Conservation (phyloP, 805 yeast species). For the Starmerella scarabaei region DNA sequence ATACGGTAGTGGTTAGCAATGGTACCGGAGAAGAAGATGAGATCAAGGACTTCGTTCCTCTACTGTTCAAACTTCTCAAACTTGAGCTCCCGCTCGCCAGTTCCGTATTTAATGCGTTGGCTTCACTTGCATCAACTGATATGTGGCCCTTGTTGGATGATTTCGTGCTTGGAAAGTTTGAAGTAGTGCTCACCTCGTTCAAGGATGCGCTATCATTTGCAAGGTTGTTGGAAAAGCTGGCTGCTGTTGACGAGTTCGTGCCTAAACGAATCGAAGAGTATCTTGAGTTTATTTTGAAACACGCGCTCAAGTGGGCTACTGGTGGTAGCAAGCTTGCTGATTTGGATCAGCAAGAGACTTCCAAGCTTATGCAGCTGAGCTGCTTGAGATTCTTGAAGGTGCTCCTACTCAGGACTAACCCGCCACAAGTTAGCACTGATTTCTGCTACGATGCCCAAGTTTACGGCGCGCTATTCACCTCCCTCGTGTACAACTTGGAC, state of each 20-base stretch:
- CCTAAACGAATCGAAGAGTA: slow-evolving; percentile 29
- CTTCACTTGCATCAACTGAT: slow-evolving; percentile 20
- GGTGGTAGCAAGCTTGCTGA: slow-evolving; percentile 26
- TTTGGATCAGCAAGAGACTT: slow-evolving; percentile 29
- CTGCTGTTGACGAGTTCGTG: background rate
- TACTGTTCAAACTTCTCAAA: slow-evolving; percentile 35
- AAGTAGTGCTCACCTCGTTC: slow-evolving; percentile 37
- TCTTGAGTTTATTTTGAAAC: slow-evolving; percentile 54
- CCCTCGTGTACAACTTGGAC: slow-evolving; percentile 51
- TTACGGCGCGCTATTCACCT: slow-evolving; percentile 41
- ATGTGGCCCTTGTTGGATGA: slow-evolving; percentile 15
- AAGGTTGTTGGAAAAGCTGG: slow-evolving; percentile 37
- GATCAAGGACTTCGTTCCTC: slow-evolving; percentile 24
- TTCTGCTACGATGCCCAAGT: slow-evolving; percentile 49
- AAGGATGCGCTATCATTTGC: slow-evolving; percentile 52
- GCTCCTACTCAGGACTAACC: slow-evolving; percentile 20
- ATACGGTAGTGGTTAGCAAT: background rate
- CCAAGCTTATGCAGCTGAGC: slow-evolving; percentile 37
- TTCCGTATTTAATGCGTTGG: slow-evolving; percentile 42
- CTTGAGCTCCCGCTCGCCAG: slow-evolving; percentile 41
- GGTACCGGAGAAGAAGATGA: background rate
- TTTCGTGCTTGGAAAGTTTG: slow-evolving; percentile 26
- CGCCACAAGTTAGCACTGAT: slow-evolving; percentile 30
- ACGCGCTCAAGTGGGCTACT: slow-evolving; percentile 42
- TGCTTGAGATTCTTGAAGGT: slow-evolving; percentile 41